Base-by-base conservation (phyloP, 1,284 basidiomycete species). In the Tilletia caries region DNA sequence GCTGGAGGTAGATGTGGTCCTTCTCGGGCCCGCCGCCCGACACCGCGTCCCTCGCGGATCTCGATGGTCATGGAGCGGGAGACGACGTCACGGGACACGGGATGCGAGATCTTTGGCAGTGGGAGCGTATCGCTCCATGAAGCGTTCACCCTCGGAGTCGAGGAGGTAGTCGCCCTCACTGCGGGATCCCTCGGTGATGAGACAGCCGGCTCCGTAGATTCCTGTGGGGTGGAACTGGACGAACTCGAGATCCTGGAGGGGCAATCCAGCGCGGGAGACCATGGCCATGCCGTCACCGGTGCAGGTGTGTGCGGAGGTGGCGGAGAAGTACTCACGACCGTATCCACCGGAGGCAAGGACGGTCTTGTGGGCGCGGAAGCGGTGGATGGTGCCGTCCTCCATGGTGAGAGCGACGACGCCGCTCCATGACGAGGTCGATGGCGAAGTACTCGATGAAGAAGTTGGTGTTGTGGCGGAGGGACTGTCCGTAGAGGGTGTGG, bases 371-470 rank as follows among this genome's bases (percentile, higher is more conserved):
- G 93, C 88, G 75, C 96, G 90, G 91, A 99, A 99, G 67, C 96
- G 91, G 85, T 98, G 96, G 48, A 99, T 89, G 25, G 96, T 98
- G 72, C 96, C 96, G 82, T 98, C 96, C 86, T 99, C 96, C 92
- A 97, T 94, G 88, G 98, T 98, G 78, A 98, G 88, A 12, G 96
- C 96, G 79, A 98, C 93, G 68, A 99, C 95, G 87, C 96, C 96
- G 73, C 84, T 98, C 89, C 96, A 98, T 98, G 85, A 98, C 93
- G 72, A 98, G 87, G 85, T 98, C 95, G 64, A 82, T 73, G 72
- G 95, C 96, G 85, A 99, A 98, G 86, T 95, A 99, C 85, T 99
- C 96, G 85, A 99, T 98, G 87, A 99, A 98, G 86, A 97, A 99
- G 86, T 98, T 96, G 84, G 96, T 98, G 88, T 98, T 91, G 88